Evolutionary conservation across 2,329 filamentous ascomycete genomes (phyloP), one percentile per base, ranked within the genome.

Genomic region (Cylindrodendrum hubeiense): DNA sequence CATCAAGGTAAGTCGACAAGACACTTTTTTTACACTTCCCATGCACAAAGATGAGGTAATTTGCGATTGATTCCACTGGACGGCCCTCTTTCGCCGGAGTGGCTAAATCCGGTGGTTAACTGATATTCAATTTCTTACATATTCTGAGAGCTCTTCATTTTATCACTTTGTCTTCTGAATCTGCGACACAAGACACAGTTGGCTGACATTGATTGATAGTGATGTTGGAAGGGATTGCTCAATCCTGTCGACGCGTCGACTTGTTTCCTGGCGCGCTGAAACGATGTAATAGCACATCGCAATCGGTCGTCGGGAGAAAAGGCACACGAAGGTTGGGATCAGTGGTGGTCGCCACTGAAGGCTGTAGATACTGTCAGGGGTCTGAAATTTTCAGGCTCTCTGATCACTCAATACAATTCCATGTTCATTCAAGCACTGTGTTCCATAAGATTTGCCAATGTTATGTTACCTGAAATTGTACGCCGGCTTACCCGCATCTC

Each of bases 51-150:
- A 97, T 97, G 94, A 92, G 86, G 93, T 80, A 97, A 97, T 98
- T 98, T 98, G 94, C 95, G 94, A 95, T 95, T 97, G 94, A 98
- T 92, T 88, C 86, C 84, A 81, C 81, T 81, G 85, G 90, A 89
- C 95, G 94, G 93, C 87, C 84, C 92, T 90, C 94, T 91, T 80
- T 83, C 92, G 94, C 95, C 94, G 89, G 94, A 90, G 93, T 87
- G 85, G 92, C 91, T 87, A 91, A 91, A 94, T 90, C 91, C 86
- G 83, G 79, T 83, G 84, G 87, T 84, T 79, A 88, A 81, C 85
- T 97, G 94, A 97, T 92, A 97, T 93, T 94, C 83, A 90, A 79
- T 89, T 90, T 95, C 94, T 97, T 97, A 97, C 94, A 97, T 97
- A 97, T 97, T 93, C 94, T 97, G 94, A 97, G 69, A 65, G 66